Percentiles rank a stretch among this genome's conserved stretches.
Conservation (phyloP, 257 asterid species). For the Capsicum chinense region DNA sequence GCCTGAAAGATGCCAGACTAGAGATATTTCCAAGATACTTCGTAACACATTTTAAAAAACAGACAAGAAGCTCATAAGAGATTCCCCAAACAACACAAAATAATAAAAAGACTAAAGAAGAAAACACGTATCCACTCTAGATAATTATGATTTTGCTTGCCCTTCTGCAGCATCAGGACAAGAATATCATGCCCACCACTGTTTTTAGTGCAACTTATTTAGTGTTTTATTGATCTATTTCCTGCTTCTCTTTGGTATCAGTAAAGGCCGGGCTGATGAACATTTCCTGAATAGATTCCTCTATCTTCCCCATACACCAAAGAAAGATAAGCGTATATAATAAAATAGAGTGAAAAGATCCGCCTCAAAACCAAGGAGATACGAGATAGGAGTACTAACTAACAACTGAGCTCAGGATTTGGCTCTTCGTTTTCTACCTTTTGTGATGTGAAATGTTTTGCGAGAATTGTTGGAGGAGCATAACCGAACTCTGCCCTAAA, state of each 20-base stretch:
- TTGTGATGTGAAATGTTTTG: too few species aligned
- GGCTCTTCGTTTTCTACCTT: neutral
- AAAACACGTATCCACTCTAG: neutral
- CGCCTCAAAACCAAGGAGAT: neutral
- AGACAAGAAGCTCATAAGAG: neutral
- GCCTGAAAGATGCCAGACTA: neutral
- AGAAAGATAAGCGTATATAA: neutral
- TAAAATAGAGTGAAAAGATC: neutral
- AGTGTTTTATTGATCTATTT: neutral
- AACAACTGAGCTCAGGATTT: neutral
- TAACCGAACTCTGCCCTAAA: too few species aligned
- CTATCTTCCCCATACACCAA: neutral
- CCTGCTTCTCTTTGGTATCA: neutral
- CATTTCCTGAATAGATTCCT: neutral
- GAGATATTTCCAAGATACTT: neutral
- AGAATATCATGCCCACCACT: neutral
- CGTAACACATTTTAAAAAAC: neutral
- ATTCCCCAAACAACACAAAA: neutral
- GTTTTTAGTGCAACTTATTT: neutral
- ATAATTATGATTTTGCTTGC: neutral
- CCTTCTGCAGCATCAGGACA: neutral
- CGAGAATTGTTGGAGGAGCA: neutral
- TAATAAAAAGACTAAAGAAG: neutral
- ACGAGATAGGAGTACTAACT: neutral
- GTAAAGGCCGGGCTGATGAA: neutral